These are phyloP conservation scores for Malassezia nana DNA, from an alignment of 1,284 basidiomycete species.

Conservation along the genomic window DNA sequence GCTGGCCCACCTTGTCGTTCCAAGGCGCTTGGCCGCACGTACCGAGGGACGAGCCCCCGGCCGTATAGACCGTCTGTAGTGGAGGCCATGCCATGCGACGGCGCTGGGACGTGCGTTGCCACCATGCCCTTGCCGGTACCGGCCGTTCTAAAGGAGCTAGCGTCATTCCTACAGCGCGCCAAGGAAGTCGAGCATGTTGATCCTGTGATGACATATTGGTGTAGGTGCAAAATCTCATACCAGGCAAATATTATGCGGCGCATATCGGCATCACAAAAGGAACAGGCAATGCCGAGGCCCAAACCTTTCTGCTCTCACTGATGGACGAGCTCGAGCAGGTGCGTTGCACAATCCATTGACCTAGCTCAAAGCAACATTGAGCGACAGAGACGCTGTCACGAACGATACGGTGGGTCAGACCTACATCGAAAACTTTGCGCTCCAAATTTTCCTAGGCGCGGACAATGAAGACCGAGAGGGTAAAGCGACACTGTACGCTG, in stretches of 20 bases:
- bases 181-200: slow-evolving; percentile 72
- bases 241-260: slow-evolving; percentile 68
- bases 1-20: not conserved
- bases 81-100: not conserved
- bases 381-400: slow-evolving; percentile 68
- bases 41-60: not conserved
- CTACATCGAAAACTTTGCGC: slow-evolving; percentile 86
- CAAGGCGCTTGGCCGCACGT: not conserved
- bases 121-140: not conserved
- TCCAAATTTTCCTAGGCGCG: slow-evolving; percentile 75
- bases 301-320: slow-evolving; percentile 63
- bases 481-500: slow-evolving; percentile 59
- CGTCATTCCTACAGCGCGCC: slow-evolving; percentile 77
- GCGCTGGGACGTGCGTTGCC: not conserved
- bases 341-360: slow-evolving; percentile 20
- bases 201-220: slow-evolving; percentile 86
- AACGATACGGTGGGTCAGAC: slow-evolving; percentile 71
- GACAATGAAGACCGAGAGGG: slow-evolving; percentile 80
- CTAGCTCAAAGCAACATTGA: slow-evolving; percentile 66
- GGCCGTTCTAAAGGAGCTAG: slow-evolving; percentile 51
- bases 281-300: slow-evolving; percentile 56
- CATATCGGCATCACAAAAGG: slow-evolving; percentile 69
- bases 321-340: slow-evolving; percentile 67
- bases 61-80: not conserved
- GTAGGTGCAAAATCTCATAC: slow-evolving; percentile 43